Evolutionary conservation across 768 basidiomycete species (phyloP).

Genomic region (Agrocybe praecox): DNA sequence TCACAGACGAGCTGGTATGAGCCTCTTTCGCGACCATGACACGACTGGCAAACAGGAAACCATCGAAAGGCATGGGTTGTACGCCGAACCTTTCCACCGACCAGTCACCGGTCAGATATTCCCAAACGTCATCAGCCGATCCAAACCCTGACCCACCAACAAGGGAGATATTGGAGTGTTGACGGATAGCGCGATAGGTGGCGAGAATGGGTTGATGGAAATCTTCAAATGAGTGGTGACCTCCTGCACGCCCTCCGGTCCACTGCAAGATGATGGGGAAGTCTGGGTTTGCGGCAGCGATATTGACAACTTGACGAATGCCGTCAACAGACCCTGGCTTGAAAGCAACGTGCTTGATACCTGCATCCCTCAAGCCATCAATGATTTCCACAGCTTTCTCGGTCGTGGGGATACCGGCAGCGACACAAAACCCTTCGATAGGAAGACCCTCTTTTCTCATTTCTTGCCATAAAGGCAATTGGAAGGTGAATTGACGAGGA

Average conservation of each 20-base stretch:
- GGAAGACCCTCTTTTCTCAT: slow-evolving; percentile 95
- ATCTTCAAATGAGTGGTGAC: slow-evolving; percentile 98
- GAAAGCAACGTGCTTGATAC: slow-evolving; percentile 96
- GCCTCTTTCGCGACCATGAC: slow-evolving; percentile 99
- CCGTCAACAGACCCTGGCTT: slow-evolving; percentile 99
- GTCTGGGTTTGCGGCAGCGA: slow-evolving; percentile 90
- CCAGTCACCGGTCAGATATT: slow-evolving; percentile 97
- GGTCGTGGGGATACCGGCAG: slow-evolving; percentile 94
- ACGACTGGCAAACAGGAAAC: slow-evolving; percentile 93
- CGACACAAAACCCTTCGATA: slow-evolving; percentile 98
- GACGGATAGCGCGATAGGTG: slow-evolving; percentile 90
- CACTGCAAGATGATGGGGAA: slow-evolving; percentile 98
- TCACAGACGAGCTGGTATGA: slow-evolving; percentile 92
- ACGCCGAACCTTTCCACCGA: slow-evolving; percentile 76
- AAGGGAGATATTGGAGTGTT: slow-evolving; percentile 85
- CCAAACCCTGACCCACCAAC: slow-evolving; percentile 97
- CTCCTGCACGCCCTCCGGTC: slow-evolving; percentile 99
- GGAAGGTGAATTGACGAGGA: slow-evolving; percentile 95
- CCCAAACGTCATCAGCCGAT: slow-evolving; percentile 93
- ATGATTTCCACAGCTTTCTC: slow-evolving; percentile 99
- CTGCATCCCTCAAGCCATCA: slow-evolving; percentile 72
- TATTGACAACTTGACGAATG: slow-evolving; percentile 95
- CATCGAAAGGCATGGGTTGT: slow-evolving; percentile 98
- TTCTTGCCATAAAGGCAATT: slow-evolving; percentile 97
- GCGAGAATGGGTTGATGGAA: slow-evolving; percentile 95